Conservation (phyloP, 2,329 filamentous ascomycete species). For the Amylocarpus encephaloides region DNA sequence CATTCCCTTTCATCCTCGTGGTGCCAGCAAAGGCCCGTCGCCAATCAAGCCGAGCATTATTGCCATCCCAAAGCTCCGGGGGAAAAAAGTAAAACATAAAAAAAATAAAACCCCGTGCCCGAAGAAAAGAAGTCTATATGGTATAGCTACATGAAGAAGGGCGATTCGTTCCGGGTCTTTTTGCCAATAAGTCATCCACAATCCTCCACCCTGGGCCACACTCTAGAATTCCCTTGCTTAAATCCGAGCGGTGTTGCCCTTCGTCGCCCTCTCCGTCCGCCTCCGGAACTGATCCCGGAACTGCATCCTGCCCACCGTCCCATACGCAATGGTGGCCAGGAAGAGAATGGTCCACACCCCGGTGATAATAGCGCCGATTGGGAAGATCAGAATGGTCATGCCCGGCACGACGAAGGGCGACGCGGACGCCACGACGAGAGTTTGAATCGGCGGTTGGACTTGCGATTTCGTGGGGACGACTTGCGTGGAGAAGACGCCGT, state of each 20-base stretch:
- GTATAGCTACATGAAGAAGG: too few species aligned
- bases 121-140: too few species aligned
- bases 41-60: too few species aligned
- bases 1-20: too few species aligned
- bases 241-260: constrained; percentile 29
- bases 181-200: background rate
- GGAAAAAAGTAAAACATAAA: too few species aligned
- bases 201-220: background rate
- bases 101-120: too few species aligned
- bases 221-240: constrained; percentile 9
- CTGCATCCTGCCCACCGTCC: constrained; percentile 59
- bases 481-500: constrained; percentile 58
- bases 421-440: constrained; percentile 30
- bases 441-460: constrained; percentile 30
- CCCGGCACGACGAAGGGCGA: constrained; percentile 63
- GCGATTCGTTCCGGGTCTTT: too few species aligned
- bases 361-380: constrained; percentile 62
- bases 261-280: constrained; percentile 39
- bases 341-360: constrained; percentile 55
- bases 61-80: too few species aligned
- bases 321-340: constrained; percentile 51
- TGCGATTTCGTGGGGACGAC: constrained; percentile 20
- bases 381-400: constrained; percentile 61
- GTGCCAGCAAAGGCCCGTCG: too few species aligned
- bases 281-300: constrained; percentile 58